These are phyloP conservation scores for Gigaspora rosea DNA, from an alignment of 192 early-diverging fungal genomes.

Conservation along the genomic window DNA sequence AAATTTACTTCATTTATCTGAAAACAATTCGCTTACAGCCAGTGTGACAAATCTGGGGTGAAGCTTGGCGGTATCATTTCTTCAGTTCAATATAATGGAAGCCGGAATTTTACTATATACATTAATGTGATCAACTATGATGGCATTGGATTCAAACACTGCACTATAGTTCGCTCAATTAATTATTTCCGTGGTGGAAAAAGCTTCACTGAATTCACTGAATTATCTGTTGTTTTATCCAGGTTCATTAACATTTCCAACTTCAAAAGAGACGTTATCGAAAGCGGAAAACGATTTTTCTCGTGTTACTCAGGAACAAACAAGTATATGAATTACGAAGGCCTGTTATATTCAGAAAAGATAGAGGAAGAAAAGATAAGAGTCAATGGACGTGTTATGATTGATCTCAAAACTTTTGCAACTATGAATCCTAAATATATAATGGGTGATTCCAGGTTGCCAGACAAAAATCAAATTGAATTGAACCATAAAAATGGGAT, in stretches of 20 bases:
- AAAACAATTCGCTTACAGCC: background rate
- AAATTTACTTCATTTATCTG: background rate
- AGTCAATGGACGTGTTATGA: background rate
- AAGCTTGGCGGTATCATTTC: background rate
- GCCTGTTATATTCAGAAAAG: background rate
- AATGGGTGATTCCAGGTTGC: background rate
- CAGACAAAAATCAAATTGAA: background rate
- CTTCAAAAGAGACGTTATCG: background rate
- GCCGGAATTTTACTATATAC: background rate
- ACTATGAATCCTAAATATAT: background rate
- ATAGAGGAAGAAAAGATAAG: background rate
- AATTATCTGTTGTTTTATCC: background rate
- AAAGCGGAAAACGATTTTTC: background rate
- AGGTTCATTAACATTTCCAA: background rate
- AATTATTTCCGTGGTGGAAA: background rate
- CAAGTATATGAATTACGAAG: background rate
- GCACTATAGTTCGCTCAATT: background rate
- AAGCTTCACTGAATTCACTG: background rate
- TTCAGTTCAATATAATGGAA: background rate
- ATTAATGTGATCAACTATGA: slow-evolving; percentile 1
- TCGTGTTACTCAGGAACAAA: background rate
- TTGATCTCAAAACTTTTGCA: background rate
- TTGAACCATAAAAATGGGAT: background rate
- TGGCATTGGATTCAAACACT: background rate
- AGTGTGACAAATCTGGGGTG: background rate